Conservation (phyloP, 2,329 filamentous ascomycete species). For the Trichoderma citrinoviride region DNA sequence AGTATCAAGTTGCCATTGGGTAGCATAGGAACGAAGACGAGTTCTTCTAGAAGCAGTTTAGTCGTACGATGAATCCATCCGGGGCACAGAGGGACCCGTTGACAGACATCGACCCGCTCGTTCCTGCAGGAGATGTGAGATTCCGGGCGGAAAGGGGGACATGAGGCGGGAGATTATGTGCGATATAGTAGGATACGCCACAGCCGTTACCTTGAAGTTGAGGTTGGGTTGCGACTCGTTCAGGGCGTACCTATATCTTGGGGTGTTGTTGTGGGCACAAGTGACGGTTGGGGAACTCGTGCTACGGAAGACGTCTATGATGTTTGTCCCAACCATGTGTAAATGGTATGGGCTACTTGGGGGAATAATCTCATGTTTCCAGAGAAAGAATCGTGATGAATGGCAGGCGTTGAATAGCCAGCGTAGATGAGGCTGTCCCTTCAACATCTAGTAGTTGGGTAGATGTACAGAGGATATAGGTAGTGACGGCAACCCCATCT, state of each 20-base stretch:
- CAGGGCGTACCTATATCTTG: background rate
- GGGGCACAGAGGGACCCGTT: background rate
- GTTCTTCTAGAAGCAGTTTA: background rate
- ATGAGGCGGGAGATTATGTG: background rate
- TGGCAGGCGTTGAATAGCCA: too few relatives aligned
- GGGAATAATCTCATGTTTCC: too few relatives aligned
- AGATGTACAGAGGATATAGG: too few relatives aligned
- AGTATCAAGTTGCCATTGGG: background rate
- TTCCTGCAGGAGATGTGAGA: slow-evolving; percentile 8
- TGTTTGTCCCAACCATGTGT: too few relatives aligned
- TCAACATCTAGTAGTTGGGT: too few relatives aligned
- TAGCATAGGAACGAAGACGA: background rate
- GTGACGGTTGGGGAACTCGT: too few relatives aligned
- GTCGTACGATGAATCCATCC: background rate
- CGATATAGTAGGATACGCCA: background rate
- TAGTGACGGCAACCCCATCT: too few relatives aligned
- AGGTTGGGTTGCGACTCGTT: background rate
- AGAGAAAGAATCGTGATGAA: too few relatives aligned
- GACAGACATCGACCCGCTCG: slow-evolving; percentile 3
- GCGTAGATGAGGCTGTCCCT: too few relatives aligned
- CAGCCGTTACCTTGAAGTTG: background rate
- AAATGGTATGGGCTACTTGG: too few relatives aligned
- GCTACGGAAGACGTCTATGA: too few relatives aligned
- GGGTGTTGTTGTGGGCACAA: background rate
- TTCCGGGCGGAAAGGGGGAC: background rate